Evolutionary conservation across 306 rosid genomes (phyloP).

Genomic region (Vigna mungo): DNA sequence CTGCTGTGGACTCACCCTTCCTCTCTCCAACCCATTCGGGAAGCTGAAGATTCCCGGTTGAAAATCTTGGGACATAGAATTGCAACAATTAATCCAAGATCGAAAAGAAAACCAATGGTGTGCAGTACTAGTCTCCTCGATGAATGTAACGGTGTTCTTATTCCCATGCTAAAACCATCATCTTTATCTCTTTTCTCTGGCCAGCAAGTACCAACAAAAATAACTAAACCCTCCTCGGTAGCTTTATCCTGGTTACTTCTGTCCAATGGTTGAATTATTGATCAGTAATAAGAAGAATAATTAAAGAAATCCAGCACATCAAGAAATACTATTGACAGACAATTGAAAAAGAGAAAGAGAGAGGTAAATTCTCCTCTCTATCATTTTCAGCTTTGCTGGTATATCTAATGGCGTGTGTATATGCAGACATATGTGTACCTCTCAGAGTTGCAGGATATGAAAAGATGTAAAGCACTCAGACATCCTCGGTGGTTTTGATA

Average conservation of each 20-base stretch:
- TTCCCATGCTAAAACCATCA: slow-evolving; percentile 66
- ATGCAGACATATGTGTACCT: slow-evolving; percentile 57
- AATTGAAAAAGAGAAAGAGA: slow-evolving; percentile 13
- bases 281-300: background rate
- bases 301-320: slow-evolving; percentile 4
- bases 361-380: slow-evolving; percentile 42
- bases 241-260: background rate
- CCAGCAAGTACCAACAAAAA: background rate
- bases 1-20: slow-evolving; percentile 45
- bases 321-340: background rate
- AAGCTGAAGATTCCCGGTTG: slow-evolving; percentile 77
- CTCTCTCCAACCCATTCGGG: slow-evolving; percentile 87
- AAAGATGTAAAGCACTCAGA: slow-evolving; percentile 75
- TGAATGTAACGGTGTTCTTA: slow-evolving; percentile 52
- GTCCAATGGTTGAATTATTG: slow-evolving; percentile 26
- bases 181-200: slow-evolving; percentile 25
- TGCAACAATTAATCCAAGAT: slow-evolving; percentile 14
- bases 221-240: background rate
- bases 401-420: slow-evolving; percentile 21
- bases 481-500: slow-evolving; percentile 75
- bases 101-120: slow-evolving; percentile 10
- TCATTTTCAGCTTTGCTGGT: slow-evolving; percentile 63
- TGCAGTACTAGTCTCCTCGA: background rate
- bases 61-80: slow-evolving; percentile 95
- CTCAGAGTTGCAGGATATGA: slow-evolving; percentile 69